Evolutionary conservation across 2,329 filamentous ascomycete species (phyloP), one percentile per base, ranked within the genome.

Genomic region (Penicillium decumbens): DNA sequence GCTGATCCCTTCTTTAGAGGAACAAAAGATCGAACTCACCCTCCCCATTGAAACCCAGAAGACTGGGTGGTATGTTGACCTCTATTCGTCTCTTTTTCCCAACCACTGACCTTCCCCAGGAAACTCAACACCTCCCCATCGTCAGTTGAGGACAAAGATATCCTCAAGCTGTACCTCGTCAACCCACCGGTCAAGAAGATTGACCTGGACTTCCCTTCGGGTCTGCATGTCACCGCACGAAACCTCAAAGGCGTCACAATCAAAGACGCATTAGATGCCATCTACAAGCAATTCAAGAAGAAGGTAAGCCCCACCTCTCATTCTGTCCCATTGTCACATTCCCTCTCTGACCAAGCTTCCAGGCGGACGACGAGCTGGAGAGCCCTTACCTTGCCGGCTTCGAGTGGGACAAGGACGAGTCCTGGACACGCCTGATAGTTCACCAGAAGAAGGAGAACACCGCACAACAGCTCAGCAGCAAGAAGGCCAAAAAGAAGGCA

Each of bases 251-350:
- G 92, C 49, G 90, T 97, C 60, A 97, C 92, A 49, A 92, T 97
- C 79, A 96, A 96, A 79, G 92, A 97, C 73, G 90, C 90, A 50
- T 70, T 95, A 71, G 91, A 96, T 71, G 92, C 89, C 65, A 96
- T 97, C 74, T 80, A 95, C 80, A 96, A 95, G 79, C 82, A 88
- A 62, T 95, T 89, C 80, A 95, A 95, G 82, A 96, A 96, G 83
- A 87, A 91, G 82, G 92, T 91, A 74, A 62, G 83, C 71, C 15
- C 24, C 18, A 39, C n/a, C 4, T 7, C 5, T n/a, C 4, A n/a
- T 23, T 18, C 44, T 44, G 12, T 24, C 27, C n/a, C 10, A 27
- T 27, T 43, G 24, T 41, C 40, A 27, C 27, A 25, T 20, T 20
- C 9, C 37, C 10, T 25, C 7, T 23, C 44, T 45, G 13, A 39